Percentiles rank a stretch among this genome's conserved stretches.
Evolutionary conservation across 2,329 filamentous ascomycete genomes (phyloP).

Genomic region (Neurospora sp.): DNA sequence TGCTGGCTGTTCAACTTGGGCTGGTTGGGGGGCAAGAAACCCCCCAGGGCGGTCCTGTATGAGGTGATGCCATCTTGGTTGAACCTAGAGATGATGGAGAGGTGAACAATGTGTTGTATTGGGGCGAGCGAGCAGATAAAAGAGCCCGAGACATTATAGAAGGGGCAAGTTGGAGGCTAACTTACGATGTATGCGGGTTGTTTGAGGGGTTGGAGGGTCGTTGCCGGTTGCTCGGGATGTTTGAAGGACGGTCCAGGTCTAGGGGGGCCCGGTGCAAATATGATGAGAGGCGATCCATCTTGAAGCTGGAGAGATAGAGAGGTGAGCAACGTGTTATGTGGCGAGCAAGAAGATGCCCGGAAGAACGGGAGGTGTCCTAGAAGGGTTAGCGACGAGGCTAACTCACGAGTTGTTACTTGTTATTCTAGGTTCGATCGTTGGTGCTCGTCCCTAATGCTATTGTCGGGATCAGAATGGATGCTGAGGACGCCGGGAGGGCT

Average conservation of each 20-base stretch:
- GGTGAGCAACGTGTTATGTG: not conserved
- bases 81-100: too few species aligned
- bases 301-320: not conserved
- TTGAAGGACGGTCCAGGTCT: too few species aligned
- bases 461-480: not conserved
- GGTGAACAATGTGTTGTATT: too few species aligned
- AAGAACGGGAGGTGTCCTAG: not conserved
- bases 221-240: too few species aligned
- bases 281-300: not conserved
- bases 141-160: accelerated
- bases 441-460: not conserved
- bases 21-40: too few species aligned
- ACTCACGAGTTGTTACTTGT: not conserved
- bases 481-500: not conserved
- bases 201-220: too few species aligned
- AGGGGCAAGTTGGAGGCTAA: too few species aligned
- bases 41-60: too few species aligned
- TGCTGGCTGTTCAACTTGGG: too few species aligned
- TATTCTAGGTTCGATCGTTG: not conserved
- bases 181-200: too few species aligned
- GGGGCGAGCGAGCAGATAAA: too few species aligned
- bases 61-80: too few species aligned
- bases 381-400: not conserved
- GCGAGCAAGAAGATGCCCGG: not conserved
- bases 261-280: not conserved